These are phyloP conservation scores for Tulasnella sp. DNA, from an alignment of 768 basidiomycete species.

Conservation along the genomic window DNA sequence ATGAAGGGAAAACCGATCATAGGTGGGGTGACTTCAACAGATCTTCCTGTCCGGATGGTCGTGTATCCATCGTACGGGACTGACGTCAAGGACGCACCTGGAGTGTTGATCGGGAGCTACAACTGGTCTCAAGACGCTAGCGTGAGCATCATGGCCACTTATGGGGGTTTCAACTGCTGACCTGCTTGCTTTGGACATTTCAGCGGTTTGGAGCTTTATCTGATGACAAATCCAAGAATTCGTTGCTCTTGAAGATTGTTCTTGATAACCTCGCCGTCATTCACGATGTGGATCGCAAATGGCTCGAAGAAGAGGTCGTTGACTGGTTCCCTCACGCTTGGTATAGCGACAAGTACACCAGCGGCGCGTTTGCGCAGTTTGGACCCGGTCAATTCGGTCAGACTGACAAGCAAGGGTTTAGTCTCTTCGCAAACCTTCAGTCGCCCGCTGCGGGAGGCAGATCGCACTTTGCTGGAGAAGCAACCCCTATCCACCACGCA, in stretches of 20 bases:
- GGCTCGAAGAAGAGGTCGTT: slow-evolving; percentile 19
- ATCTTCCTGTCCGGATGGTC: slow-evolving; percentile 26
- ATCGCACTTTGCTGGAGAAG: slow-evolving; percentile 33
- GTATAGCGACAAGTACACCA: slow-evolving; percentile 22
- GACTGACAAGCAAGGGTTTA: background rate
- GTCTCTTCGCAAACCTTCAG: slow-evolving; percentile 17
- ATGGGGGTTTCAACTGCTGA: slow-evolving; percentile 21
- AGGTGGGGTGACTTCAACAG: slow-evolving; percentile 28
- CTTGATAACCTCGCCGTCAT: slow-evolving; percentile 27
- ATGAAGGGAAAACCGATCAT: slow-evolving; percentile 4
- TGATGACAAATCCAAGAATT: too few species aligned
- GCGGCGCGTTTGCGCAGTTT: slow-evolving; percentile 30
- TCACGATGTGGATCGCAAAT: slow-evolving; percentile 23
- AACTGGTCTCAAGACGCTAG: slow-evolving; percentile 27
- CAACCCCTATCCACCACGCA: slow-evolving; percentile 29
- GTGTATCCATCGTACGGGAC: slow-evolving; percentile 36
- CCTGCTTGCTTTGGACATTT: slow-evolving; percentile 16
- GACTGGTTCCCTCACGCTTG: slow-evolving; percentile 25
- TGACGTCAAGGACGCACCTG: slow-evolving; percentile 12
- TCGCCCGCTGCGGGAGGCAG: slow-evolving; percentile 20
- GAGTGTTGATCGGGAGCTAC: slow-evolving; percentile 24
- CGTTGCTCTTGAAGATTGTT: slow-evolving; percentile 25
- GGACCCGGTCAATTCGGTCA: slow-evolving; percentile 31
- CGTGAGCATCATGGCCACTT: slow-evolving; percentile 25
- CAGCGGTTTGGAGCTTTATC: too few species aligned